Evolutionary conservation across 1,284 basidiomycete species (phyloP).

Genomic region (Apiotrichum siamense): DNA sequence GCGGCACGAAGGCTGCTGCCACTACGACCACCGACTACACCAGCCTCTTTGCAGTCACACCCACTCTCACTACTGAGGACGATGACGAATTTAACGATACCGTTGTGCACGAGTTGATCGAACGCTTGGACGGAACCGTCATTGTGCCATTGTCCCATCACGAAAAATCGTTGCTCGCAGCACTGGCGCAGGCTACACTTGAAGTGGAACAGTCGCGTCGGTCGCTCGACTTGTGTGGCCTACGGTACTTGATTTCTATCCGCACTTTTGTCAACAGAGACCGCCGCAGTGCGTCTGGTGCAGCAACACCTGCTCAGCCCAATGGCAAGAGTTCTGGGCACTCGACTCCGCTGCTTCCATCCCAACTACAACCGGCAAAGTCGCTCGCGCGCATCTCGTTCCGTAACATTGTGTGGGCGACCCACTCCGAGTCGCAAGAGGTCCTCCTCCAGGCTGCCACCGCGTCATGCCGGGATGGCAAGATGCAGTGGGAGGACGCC

Average conservation of each 20-base stretch:
- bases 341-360: slow-evolving; percentile 61
- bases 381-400: slow-evolving; percentile 50
- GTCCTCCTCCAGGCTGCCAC: slow-evolving; percentile 66
- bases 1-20: background rate
- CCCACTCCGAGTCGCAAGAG: slow-evolving; percentile 86
- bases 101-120: slow-evolving; percentile 59
- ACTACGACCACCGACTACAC: slow-evolving; percentile 13
- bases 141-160: slow-evolving; percentile 65
- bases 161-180: slow-evolving; percentile 71
- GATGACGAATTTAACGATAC: slow-evolving; percentile 60
- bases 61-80: slow-evolving; percentile 37
- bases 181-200: slow-evolving; percentile 76
- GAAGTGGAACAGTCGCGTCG: slow-evolving; percentile 83
- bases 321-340: slow-evolving; percentile 87
- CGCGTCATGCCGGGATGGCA: slow-evolving; percentile 62
- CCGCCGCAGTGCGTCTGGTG: slow-evolving; percentile 21
- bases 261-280: slow-evolving; percentile 50
- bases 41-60: slow-evolving; percentile 30
- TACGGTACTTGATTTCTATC: slow-evolving; percentile 84
- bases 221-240: slow-evolving; percentile 77
- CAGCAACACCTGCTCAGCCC: slow-evolving; percentile 18
- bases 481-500: slow-evolving; percentile 83
- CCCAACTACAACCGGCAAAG: background rate
- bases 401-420: slow-evolving; percentile 92
- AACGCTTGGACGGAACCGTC: slow-evolving; percentile 58